Base-by-base conservation (phyloP, 2,329 filamentous ascomycete genomes). In the Botrytis paeoniae region DNA sequence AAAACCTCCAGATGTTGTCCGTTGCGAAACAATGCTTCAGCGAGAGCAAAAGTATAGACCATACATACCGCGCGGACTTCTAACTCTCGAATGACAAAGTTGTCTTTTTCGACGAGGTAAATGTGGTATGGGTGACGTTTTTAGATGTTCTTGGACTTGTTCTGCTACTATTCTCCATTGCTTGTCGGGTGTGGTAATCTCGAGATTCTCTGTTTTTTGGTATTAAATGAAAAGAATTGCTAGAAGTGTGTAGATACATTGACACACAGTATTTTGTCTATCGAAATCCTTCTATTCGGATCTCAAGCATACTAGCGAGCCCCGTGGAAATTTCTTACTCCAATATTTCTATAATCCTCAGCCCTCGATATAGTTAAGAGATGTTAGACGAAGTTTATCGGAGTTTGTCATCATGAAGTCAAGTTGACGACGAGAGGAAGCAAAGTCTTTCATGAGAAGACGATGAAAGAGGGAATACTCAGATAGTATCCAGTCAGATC, bases 171-270 rank as follows among this genome's bases (percentile, higher is more conserved):
- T 51, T 25, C 0, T 51, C 2, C 6, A n/a, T 51, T 51, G 12
- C 2, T n/a, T n/a, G 5, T n/a, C 7, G 2, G 25, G 5, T 3
- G 5, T 16, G 4, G 0, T 7, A n/a, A 51, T 6, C 10, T n/a
- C 12, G 25, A 51, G 0, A 51, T n/a, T n/a, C n/a, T n/a, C n/a
- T n/a, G n/a, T n/a, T n/a, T n/a, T n/a, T n/a, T n/a, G n/a, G n/a
- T n/a, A n/a, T n/a, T n/a, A n/a, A n/a, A n/a, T n/a, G n/a, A n/a
- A 10, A 22, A 20, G 20, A 48, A 48, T 48, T n/a, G 12, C 48
- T 7, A 51, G 12, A 51, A 16, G 12, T 51, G 10, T n/a, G 25
- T 51, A 51, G 0, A 16, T 51, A 1, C 48, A 51, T 51, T n/a
- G 16, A n/a, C 4, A n/a, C 10, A 51, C 22, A 14, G 4, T 6